These are phyloP conservation scores for Striga hermonthica DNA, from an alignment of 305 asterid species.

Conservation along the genomic window DNA sequence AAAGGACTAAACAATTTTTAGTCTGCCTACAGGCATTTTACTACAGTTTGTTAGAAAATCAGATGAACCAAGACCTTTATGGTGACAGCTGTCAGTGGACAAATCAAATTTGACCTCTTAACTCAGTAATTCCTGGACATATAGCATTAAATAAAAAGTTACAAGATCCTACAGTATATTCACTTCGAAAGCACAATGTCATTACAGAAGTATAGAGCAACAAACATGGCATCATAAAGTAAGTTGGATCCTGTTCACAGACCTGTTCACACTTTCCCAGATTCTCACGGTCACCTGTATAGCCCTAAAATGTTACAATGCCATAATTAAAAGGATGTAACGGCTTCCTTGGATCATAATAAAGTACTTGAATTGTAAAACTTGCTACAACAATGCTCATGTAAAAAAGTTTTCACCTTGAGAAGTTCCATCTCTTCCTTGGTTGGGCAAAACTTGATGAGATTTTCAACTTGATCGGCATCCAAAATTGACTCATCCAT, in stretches of 20 bases:
- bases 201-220: slow-evolving; percentile 15
- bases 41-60: background rate
- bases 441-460: slow-evolving; percentile 96
- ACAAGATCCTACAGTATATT: slow-evolving; percentile 7
- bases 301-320: slow-evolving; percentile 48
- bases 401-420: slow-evolving; percentile 51
- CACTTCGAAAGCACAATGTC: slow-evolving; percentile 11
- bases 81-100: too few species aligned
- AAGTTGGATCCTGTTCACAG: slow-evolving; percentile 30
- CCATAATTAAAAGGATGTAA: slow-evolving; percentile 25
- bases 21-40: background rate
- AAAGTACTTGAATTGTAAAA: slow-evolving; percentile 21
- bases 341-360: slow-evolving; percentile 8
- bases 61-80: background rate
- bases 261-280: slow-evolving; percentile 99
- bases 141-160: slow-evolving; percentile 5
- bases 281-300: slow-evolving; percentile 80
- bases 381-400: slow-evolving; percentile 26
- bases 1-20: slow-evolving; percentile 3
- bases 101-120: background rate
- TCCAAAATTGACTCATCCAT: slow-evolving; percentile 96
- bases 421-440: slow-evolving; percentile 99
- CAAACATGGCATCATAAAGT: slow-evolving; percentile 3
- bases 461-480: slow-evolving; percentile 98
- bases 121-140: background rate